Percentiles rank a stretch among this genome's conserved stretches.
phyloP scores from a whole-genome alignment of 129 eudicot species.

The Chrysanthemum seticuspe region DNA sequence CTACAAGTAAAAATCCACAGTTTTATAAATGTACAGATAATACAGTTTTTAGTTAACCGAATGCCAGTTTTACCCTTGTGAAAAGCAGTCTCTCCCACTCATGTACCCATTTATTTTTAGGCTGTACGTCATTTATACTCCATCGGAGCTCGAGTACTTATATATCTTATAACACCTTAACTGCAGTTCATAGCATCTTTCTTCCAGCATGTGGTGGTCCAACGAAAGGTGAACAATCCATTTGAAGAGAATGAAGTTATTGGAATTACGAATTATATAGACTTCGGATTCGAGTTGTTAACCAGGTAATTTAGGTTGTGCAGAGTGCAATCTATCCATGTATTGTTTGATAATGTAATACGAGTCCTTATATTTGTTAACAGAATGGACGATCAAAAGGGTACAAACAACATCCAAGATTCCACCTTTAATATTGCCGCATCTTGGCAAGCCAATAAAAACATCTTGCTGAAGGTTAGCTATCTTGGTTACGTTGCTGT shows the following conservation, averaged over 20 bases:
- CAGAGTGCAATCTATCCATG: not conserved
- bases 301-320: slow-evolving; percentile 52
- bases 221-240: slow-evolving; percentile 90
- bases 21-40: no score
- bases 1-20: no score
- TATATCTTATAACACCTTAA: slow-evolving; percentile 4
- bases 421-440: slow-evolving; percentile 92
- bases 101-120: slow-evolving; percentile 14
- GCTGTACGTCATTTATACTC: slow-evolving; percentile 14
- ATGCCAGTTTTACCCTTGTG: not conserved
- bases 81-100: slow-evolving; percentile 13
- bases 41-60: no score
- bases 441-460: slow-evolving; percentile 98
- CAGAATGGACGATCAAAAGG: slow-evolving; percentile 58
- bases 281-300: slow-evolving; percentile 85
- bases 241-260: slow-evolving; percentile 72
- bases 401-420: slow-evolving; percentile 55
- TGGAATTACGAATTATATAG: slow-evolving; percentile 89
- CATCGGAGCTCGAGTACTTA: slow-evolving; percentile 10
- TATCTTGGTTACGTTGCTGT: slow-evolving; percentile 11
- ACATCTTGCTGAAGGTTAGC: slow-evolving; percentile 73
- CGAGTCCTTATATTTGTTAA: slow-evolving; percentile 16
- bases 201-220: slow-evolving; percentile 94
- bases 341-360: slow-evolving; percentile 7
- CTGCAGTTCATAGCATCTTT: slow-evolving; percentile 96